Evolutionary conservation across 139 green algal genomes (phyloP), one percentile per base, ranked within the genome.

Genomic region (Chloropicon primus): DNA sequence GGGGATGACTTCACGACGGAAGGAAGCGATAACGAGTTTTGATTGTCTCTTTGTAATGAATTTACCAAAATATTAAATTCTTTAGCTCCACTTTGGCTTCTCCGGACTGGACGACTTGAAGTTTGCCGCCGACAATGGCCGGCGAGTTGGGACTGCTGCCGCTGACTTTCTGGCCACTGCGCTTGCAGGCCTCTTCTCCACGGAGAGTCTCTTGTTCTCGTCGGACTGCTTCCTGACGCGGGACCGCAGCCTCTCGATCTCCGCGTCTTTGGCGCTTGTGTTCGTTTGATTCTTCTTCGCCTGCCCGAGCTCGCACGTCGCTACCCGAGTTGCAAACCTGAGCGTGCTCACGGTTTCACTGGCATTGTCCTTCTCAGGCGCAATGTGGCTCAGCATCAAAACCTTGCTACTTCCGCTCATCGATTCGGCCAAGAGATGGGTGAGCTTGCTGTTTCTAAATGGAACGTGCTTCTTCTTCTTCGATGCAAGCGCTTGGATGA

Each of bases 401-500:
- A 62, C 41, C 41, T 62, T 62, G 10, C 10, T 17, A 5, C 17
- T 62, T n/a, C 17, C 17, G 41, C 41, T 62, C 41, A 62, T 62
- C 17, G 41, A 62, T 5, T 62, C 41, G 17, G 41, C 5, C 10
- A 98, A 85, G 27, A 98, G 86, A 81, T 97, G 93, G 0, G 94
- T 98, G 24, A 98, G 90, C 89, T 96, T 96, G 79, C 84, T 92
- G 87, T 97, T 97, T 77, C 81, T 74, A 74, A 85, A 87, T n/a
- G 83, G 83, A 22, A 84, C 41, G 76, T 83, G 83, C 54, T 62
- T 62, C 41, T n/a, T 5, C 41, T 29, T 81, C 29, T 28, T 77
- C 2, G 28, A 1, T 77, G 2, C 22, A 3, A 2, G 21, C 73
- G 24, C 3, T 24, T n/a, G n/a, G n/a, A 24, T 75, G 26, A 78